Evolutionary conservation across 2,329 filamentous ascomycete species (phyloP).

Genomic region (Aureobasidium mangrovei): DNA sequence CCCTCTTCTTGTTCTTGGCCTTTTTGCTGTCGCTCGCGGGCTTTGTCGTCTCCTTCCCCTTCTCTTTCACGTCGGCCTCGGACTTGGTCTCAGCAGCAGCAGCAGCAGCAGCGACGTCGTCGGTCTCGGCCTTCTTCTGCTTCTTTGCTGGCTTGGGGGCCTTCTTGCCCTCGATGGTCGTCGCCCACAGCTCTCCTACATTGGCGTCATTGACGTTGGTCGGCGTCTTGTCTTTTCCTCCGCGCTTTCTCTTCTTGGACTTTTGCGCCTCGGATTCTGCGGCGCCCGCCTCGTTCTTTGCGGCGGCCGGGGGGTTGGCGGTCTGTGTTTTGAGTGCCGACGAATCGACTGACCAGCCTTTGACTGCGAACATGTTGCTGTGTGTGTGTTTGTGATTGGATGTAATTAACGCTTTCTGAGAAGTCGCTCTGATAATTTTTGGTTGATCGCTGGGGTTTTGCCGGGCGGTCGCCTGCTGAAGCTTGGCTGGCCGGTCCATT

Average conservation of each 20-base stretch:
- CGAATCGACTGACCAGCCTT: constrained; percentile 79
- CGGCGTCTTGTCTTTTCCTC: constrained; percentile 26
- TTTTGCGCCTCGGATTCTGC: constrained; percentile 24
- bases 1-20: constrained; percentile 19
- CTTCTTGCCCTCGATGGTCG: constrained; percentile 40
- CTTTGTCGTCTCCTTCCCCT: constrained; percentile 29
- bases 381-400: too few species aligned
- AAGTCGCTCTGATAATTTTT: too few species aligned
- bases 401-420: too few species aligned
- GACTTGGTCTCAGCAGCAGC: not conserved
- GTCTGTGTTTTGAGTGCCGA: constrained; percentile 63
- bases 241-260: constrained; percentile 46
- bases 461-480: too few species aligned
- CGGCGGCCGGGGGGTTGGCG: constrained; percentile 30
- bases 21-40: constrained; percentile 23
- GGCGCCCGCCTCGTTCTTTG: constrained; percentile 7
- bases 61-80: constrained; percentile 21
- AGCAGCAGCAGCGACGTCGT: constrained; percentile 13
- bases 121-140: constrained; percentile 32
- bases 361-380: constrained; percentile 73
- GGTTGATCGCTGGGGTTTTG: too few species aligned
- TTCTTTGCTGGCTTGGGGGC: constrained; percentile 21
- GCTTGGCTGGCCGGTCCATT: too few species aligned
- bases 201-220: constrained; percentile 55
- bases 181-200: constrained; percentile 73